Percentiles rank a stretch among this genome's conserved stretches.
phyloP scores from a whole-genome alignment of 108 stramenopile species.

The Cylindrotheca fusiformis region DNA sequence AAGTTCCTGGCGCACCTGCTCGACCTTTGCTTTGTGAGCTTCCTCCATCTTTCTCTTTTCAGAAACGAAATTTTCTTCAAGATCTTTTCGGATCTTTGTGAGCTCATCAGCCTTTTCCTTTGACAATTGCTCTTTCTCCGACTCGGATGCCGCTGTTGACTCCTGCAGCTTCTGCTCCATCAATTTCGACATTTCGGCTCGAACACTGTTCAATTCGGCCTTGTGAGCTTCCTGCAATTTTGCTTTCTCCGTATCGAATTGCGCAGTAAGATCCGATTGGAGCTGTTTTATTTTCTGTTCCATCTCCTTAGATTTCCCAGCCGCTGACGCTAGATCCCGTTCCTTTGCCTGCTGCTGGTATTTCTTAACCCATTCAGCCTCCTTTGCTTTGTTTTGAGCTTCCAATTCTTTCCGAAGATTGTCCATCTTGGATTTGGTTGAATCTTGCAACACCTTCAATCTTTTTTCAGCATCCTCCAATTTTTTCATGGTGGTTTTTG shows the following conservation, averaged over 20 bases:
- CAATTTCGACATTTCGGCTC: slow-evolving; percentile 2
- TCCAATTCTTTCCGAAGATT: slow-evolving; percentile 19
- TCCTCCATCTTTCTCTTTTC: slow-evolving; percentile 23
- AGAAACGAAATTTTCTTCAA: background rate
- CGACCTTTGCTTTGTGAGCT: slow-evolving; percentile 11
- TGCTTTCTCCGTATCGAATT: slow-evolving; percentile 24
- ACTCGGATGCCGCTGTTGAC: slow-evolving; percentile 1
- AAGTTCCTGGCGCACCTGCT: slow-evolving; percentile 8
- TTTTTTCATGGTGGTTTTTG: slow-evolving; percentile 4
- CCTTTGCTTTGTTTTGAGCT: slow-evolving; percentile 5
- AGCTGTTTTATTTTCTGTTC: slow-evolving; percentile 28
- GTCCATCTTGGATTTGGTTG: slow-evolving; percentile 24
- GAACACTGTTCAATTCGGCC: slow-evolving; percentile 13
- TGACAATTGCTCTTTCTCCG: slow-evolving; percentile 12
- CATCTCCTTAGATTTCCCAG: slow-evolving; percentile 1
- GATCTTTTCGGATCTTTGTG: background rate
- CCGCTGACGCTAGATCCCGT: background rate
- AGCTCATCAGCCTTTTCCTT: slow-evolving; percentile 5
- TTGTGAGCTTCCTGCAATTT: slow-evolving; percentile 16
- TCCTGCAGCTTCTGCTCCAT: background rate
- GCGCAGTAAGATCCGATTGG: slow-evolving; percentile 20
- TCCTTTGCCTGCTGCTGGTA: slow-evolving; percentile 4
- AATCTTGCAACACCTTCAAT: slow-evolving; percentile 18
- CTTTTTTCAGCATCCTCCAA: slow-evolving; percentile 14
- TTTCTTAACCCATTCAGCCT: background rate